Conservation (phyloP, 805 yeast species). For the Sugiyamaella boreocaroliniensis region DNA sequence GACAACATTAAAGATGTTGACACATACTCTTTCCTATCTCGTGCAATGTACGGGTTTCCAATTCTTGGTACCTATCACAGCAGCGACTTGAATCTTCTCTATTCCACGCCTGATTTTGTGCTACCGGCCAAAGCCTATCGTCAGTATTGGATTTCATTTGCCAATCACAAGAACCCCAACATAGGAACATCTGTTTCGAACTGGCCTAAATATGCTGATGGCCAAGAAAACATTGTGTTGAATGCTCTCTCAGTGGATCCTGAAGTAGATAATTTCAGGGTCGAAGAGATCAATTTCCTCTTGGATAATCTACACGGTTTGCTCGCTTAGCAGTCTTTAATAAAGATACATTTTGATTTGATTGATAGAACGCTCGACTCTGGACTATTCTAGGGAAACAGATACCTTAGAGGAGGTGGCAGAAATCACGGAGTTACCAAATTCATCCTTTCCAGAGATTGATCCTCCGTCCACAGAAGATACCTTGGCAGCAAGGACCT, state of each 20-base stretch:
- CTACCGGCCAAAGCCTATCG: no score
- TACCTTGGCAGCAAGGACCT: neutral
- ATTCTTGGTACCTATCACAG: slow-evolving; percentile 14
- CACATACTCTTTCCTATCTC: slow-evolving; percentile 6
- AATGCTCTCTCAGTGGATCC: no score
- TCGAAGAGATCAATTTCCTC: no score
- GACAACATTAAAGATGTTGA: slow-evolving; percentile 7
- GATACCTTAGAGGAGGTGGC: neutral
- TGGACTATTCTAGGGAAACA: no score
- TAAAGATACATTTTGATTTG: neutral
- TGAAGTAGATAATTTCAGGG: no score
- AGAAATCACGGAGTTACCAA: slow-evolving; percentile 54
- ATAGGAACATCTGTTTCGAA: no score
- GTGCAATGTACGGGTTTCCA: slow-evolving; percentile 4
- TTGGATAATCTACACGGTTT: no score
- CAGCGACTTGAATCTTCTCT: slow-evolving; percentile 5
- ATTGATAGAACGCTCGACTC: neutral
- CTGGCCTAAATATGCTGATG: no score
- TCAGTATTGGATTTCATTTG: no score
- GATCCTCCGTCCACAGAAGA: neutral
- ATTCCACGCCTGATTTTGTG: neutral
- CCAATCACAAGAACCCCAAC: no score
- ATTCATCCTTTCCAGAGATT: slow-evolving; percentile 45
- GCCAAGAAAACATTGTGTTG: no score
- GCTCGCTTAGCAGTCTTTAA: no score